Evolutionary conservation across 2,329 filamentous ascomycete species (phyloP).

Genomic region (Colletotrichum scovillei): DNA sequence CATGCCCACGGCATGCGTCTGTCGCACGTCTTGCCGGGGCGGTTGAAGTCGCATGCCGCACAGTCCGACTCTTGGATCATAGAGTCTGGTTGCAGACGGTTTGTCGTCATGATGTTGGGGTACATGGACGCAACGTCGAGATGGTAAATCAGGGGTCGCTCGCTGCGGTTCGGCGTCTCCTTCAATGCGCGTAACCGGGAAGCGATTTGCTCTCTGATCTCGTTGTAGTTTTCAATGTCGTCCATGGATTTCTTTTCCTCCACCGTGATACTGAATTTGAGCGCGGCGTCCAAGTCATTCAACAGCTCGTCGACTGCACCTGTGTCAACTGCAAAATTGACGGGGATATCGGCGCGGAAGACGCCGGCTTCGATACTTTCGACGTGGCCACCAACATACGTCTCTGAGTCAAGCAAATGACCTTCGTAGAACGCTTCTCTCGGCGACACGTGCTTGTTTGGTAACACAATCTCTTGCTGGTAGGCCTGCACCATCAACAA

Average conservation of each 20-base stretch:
- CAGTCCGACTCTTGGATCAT: constrained; percentile 98
- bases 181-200: constrained; percentile 78
- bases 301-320: constrained; percentile 90
- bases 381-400: constrained; percentile 97
- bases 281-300: constrained; percentile 84
- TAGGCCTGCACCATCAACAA: constrained; percentile 99
- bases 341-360: constrained; percentile 94
- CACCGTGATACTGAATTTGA: constrained; percentile 87
- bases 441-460: constrained; percentile 94
- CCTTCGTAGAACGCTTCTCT: constrained; percentile 97
- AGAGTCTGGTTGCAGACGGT: constrained; percentile 96
- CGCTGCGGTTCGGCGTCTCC: constrained; percentile 83
- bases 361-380: constrained; percentile 99
- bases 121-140: constrained; percentile 99
- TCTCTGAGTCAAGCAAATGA: constrained; percentile 95
- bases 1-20: constrained; percentile 95
- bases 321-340: constrained; percentile 92
- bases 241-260: constrained; percentile 87
- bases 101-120: constrained; percentile 99
- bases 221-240: constrained; percentile 83
- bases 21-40: constrained; percentile 97
- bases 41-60: constrained; percentile 97
- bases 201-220: constrained; percentile 85
- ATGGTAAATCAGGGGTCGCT: constrained; percentile 94
- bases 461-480: constrained; percentile 88